phyloP scores from a whole-genome alignment of 2,329 filamentous ascomycete species.

The Fusarium sp. region DNA sequence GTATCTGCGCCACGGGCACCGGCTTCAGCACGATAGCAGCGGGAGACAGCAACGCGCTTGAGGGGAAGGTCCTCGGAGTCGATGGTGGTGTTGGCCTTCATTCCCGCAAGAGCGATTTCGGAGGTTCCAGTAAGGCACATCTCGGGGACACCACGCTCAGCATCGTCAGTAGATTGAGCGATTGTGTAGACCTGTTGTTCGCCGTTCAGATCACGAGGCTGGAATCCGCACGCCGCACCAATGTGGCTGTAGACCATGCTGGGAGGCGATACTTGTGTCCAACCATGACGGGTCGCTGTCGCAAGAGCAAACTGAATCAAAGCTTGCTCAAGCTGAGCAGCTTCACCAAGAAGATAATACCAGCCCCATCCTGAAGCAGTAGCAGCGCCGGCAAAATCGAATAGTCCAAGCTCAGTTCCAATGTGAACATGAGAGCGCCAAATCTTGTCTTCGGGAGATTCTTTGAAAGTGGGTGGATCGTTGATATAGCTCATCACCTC shows the following conservation, averaged over 20 bases:
- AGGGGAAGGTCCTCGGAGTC: conserved; percentile 75
- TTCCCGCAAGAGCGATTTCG: conserved; percentile 92
- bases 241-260: conserved; percentile 94
- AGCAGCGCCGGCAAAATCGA: conserved; percentile 87
- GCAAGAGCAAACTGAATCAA: conserved; percentile 86
- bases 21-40: conserved; percentile 97
- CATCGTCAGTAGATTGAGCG: conserved; percentile 73
- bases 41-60: conserved; percentile 84
- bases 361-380: conserved; percentile 95
- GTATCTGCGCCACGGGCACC: conserved; percentile 90
- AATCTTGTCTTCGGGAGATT: conserved; percentile 50
- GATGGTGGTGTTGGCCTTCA: conserved; percentile 81
- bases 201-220: conserved; percentile 88
- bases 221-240: conserved; percentile 90
- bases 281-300: conserved; percentile 78
- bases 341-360: conserved; percentile 96
- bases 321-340: conserved; percentile 92
- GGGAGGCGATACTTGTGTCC: conserved; percentile 84
- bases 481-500: conserved; percentile 83
- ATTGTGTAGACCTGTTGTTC: conserved; percentile 93
- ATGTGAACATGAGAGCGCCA: conserved; percentile 88
- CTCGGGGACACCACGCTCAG: conserved; percentile 71
- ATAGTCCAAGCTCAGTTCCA: conserved; percentile 84
- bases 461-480: conserved; percentile 64
- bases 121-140: conserved; percentile 87